Percentiles rank a stretch among this genome's conserved stretches.
Conservation (phyloP, 352 stramenopile species). For the Phytophthora melonis region DNA sequence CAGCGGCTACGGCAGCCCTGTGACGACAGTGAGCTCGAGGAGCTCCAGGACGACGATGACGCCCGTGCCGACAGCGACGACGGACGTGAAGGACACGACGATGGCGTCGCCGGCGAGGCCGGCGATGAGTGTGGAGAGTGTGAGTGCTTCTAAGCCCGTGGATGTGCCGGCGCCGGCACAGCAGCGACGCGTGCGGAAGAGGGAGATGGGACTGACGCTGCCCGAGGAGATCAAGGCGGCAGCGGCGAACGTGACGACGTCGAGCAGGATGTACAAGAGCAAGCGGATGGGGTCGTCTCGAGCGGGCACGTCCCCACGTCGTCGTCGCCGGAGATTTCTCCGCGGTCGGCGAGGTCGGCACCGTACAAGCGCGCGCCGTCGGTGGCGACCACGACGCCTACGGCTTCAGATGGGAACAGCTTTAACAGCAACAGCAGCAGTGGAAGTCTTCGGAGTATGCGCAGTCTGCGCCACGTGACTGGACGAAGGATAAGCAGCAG, state of each 20-base stretch:
- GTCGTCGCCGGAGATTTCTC: conserved; percentile 61
- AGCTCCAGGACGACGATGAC: background rate
- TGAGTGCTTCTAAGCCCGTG: background rate
- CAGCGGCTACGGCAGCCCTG: conserved; percentile 3
- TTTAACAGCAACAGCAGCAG: conserved; percentile 44
- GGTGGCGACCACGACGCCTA: conserved; percentile 33
- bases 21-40: background rate
- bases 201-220: conserved; percentile 43
- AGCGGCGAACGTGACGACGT: conserved; percentile 16
- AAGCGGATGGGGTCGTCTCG: conserved; percentile 39
- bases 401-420: conserved; percentile 34
- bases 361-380: conserved; percentile 44
- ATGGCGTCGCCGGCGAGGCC: background rate
- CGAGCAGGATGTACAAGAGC: conserved; percentile 36
- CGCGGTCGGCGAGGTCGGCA: conserved; percentile 39
- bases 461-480: conserved; percentile 38
- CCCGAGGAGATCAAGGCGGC: conserved; percentile 41
- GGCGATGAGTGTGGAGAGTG: conserved; percentile 8
- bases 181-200: conserved; percentile 38
- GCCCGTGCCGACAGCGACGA: background rate
- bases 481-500: conserved; percentile 37
- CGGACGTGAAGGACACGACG: background rate
- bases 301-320: conserved; percentile 59
- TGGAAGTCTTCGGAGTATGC: conserved; percentile 40
- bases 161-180: conserved; percentile 1